Evolutionary conservation across 148 eudicot genomes (phyloP).

Genomic region (Mesembryanthemum crystallinum): DNA sequence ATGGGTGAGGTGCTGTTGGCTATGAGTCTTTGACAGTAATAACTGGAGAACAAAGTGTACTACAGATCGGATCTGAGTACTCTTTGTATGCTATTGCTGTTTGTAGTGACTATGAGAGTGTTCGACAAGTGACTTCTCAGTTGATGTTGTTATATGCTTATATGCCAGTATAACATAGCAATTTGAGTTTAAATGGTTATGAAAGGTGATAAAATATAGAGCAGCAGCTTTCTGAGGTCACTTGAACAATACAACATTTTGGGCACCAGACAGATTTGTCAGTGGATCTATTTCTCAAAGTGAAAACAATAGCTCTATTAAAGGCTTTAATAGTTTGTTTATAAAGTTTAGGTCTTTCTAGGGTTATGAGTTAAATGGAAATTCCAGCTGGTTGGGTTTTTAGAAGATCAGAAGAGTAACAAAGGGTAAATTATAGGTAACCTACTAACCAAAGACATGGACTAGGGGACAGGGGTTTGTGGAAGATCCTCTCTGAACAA

Average conservation of each 20-base stretch:
- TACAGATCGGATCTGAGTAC: neutral
- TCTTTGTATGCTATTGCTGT: neutral
- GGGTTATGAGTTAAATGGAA: neutral
- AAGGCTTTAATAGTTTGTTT: neutral
- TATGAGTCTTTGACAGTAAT: neutral
- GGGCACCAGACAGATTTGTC: neutral
- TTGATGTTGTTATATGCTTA: neutral
- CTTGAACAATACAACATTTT: neutral
- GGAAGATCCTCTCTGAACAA: neutral
- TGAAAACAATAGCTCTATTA: neutral
- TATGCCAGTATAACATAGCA: too few relatives aligned
- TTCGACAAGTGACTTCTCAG: neutral
- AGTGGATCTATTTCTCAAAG: neutral
- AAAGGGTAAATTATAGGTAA: neutral
- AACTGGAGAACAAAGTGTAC: neutral
- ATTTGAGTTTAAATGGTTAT: neutral
- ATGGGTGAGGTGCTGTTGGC: neutral
- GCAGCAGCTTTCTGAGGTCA: neutral
- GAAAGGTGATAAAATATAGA: neutral
- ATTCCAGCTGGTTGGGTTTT: neutral
- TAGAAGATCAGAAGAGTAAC: neutral
- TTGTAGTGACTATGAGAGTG: neutral
- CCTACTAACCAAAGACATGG: too few relatives aligned
- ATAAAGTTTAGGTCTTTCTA: neutral
- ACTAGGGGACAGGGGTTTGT: neutral